Base-by-base conservation (phyloP, 306 rosid species). In the Cotoneaster glaucophyllus region DNA sequence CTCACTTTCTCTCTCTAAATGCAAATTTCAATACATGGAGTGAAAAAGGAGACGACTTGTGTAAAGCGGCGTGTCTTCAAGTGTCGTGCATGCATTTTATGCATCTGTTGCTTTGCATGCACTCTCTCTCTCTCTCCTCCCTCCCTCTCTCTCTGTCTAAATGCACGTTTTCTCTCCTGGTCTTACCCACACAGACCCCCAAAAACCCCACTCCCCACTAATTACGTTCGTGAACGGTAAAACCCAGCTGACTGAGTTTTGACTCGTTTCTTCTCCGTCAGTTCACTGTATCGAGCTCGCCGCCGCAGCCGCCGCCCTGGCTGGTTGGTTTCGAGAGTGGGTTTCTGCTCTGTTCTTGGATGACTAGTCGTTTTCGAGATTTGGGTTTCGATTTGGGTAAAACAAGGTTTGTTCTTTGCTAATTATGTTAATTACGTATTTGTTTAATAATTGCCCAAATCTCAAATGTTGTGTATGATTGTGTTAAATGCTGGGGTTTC, bases 231-330 rank as follows among this genome's bases (percentile, higher is more conserved):
- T 48, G 54, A 15, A 15, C 21, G 54, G 54, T 48, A 48, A 48
- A 48, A n/a, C 24, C 4, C 28, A 17, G 54, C 22, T 43, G 68
- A 58, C 69, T 70, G 83, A 66, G 79, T 80, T 62, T 82, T 48
- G 78, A 70, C 82, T 80, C 69, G 76, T 32, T 70, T 78, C 72
- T 62, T 64, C 73, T 72, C 75, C 74, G 6, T 32, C 76, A 71
- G 15, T 26, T 73, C 69, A 59, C 57, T 39, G 25, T 62, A 34
- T 71, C 57, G 21, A 31, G 44, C 39, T 56, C 54, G 44, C 21
- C 54, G 53, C 54, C 54, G 54, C 6, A 15, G 3, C 54, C 54
- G 5, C 54, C 8, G 54, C 54, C 54, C 8, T 15, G 18, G 18
- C 54, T 5, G 54, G 54, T 18, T 18, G 8, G 54, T 48, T 44